Conservation (phyloP, 2,329 filamentous ascomycete genomes). For the Thielaviopsis musarum region DNA sequence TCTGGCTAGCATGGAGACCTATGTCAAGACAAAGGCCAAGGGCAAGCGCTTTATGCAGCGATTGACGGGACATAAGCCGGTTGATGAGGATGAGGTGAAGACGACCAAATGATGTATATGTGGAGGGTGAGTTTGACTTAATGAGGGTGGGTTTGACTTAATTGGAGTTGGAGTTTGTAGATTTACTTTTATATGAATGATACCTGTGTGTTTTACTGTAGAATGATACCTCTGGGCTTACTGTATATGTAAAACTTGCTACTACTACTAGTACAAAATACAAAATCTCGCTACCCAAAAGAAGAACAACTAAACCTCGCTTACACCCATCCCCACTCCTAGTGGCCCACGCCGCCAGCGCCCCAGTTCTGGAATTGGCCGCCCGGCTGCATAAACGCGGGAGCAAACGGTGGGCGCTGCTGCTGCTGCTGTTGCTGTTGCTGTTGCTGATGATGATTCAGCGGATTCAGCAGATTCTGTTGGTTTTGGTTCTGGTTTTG, state of each 20-base stretch:
- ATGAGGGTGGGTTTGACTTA: too few species aligned
- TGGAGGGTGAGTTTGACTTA: too few species aligned
- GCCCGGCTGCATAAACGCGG: slow-evolving; percentile 34
- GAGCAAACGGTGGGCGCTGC: background rate
- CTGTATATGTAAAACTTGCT: background rate
- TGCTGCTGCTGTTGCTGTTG: slow-evolving; percentile 12
- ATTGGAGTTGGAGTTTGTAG: background rate
- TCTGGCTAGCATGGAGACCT: slow-evolving; percentile 66
- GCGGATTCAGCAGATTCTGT: background rate
- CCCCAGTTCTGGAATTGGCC: slow-evolving; percentile 52
- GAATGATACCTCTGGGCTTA: background rate
- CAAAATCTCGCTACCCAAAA: background rate
- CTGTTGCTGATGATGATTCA: background rate
- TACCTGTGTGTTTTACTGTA: background rate
- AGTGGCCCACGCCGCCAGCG: slow-evolving; percentile 41
- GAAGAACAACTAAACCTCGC: background rate
- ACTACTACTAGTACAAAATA: background rate
- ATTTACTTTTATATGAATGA: background rate
- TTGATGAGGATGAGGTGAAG: background rate
- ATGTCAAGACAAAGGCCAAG: slow-evolving; percentile 50
- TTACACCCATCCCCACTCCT: background rate
- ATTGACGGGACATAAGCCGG: slow-evolving; percentile 8
- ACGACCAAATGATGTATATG: background rate
- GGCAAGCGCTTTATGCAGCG: slow-evolving; percentile 34
- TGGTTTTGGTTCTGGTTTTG: too few species aligned